These are phyloP conservation scores for Linum trigynum DNA, from an alignment of 345 rosid genomes.

Conservation along the genomic window DNA sequence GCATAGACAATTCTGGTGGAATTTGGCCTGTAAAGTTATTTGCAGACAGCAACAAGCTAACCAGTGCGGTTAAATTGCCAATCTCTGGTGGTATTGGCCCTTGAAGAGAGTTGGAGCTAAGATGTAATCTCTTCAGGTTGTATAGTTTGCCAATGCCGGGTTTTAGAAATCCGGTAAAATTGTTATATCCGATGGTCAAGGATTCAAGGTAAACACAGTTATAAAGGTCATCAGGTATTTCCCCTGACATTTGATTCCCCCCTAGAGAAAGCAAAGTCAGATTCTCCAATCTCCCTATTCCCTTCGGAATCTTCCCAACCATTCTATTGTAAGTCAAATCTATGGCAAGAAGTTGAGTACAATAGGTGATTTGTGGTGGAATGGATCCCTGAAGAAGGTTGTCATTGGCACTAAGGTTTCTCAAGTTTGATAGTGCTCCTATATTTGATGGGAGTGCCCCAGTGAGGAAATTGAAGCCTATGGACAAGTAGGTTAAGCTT, in stretches of 20 bases:
- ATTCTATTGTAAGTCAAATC: conserved; percentile 34
- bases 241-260: conserved; percentile 45
- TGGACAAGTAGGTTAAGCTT: conserved; percentile 50
- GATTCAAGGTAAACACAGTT: conserved; percentile 40
- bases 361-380: conserved; percentile 62
- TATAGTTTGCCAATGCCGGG: conserved; percentile 49
- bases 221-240: conserved; percentile 70
- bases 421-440: conserved; percentile 55
- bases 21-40: conserved; percentile 51
- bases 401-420: conserved; percentile 36
- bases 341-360: conserved; percentile 40
- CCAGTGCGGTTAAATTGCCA: conserved; percentile 47
- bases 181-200: conserved; percentile 35
- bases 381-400: conserved; percentile 67
- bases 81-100: conserved; percentile 63
- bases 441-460: conserved; percentile 54
- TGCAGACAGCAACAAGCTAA: conserved; percentile 31
- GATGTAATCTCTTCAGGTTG: conserved; percentile 33
- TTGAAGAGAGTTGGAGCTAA: conserved; percentile 37
- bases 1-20: conserved; percentile 52
- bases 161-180: conserved; percentile 49
- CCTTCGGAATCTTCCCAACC: conserved; percentile 49
- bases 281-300: conserved; percentile 47
- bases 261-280: conserved; percentile 39
- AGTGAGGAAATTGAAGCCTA: conserved; percentile 48